phyloP scores from a whole-genome alignment of 257 asterid species.

The Verbascum thapsus region DNA sequence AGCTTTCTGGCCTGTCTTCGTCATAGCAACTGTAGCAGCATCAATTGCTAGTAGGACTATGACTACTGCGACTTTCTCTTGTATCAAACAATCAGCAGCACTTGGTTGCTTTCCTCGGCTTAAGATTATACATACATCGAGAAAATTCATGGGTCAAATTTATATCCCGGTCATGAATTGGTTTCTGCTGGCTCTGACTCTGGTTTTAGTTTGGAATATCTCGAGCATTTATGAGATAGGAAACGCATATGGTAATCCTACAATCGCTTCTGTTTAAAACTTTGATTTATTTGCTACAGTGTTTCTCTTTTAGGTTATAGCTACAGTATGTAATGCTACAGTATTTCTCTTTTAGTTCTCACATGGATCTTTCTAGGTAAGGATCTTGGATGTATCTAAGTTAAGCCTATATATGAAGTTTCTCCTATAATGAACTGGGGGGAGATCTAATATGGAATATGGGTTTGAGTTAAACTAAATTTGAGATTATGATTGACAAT shows the following conservation, averaged over 20 bases:
- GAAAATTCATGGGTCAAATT: conserved; percentile 95
- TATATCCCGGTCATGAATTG: conserved; percentile 97
- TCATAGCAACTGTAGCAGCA: conserved; percentile 93
- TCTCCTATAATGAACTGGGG: background rate
- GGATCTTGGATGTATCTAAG: background rate
- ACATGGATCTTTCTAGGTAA: background rate
- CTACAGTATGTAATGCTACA: no score
- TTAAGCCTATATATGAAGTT: conserved; percentile 7
- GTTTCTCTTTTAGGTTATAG: background rate
- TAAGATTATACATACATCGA: conserved; percentile 90
- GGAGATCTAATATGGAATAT: conserved; percentile 26
- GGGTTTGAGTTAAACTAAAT: conserved; percentile 5
- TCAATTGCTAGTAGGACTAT: conserved; percentile 95
- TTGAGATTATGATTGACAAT: background rate
- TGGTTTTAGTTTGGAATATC: conserved; percentile 81
- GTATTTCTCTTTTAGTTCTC: background rate
- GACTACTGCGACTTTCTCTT: conserved; percentile 96
- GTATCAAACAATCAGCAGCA: conserved; percentile 89
- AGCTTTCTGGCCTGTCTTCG: conserved; percentile 90
- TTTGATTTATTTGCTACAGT: conserved; percentile 12
- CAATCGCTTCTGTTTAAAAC: conserved; percentile 22
- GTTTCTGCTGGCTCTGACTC: conserved; percentile 78
- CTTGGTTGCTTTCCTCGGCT: conserved; percentile 99
- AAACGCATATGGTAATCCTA: conserved; percentile 90
- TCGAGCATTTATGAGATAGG: conserved; percentile 93